phyloP scores from a whole-genome alignment of 257 asterid species.

The Cinchona pubescens region DNA sequence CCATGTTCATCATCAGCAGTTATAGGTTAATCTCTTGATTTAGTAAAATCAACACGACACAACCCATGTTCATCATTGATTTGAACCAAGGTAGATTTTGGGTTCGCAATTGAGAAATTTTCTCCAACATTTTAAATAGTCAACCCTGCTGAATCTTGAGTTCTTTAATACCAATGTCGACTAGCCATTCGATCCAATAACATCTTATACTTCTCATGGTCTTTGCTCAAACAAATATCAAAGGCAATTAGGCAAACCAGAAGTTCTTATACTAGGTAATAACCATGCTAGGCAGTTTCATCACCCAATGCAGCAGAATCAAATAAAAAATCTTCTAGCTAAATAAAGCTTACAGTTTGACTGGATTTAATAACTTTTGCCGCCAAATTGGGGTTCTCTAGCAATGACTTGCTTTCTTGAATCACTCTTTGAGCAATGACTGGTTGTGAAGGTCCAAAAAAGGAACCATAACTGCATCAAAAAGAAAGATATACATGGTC shows the following conservation, averaged over 20 bases:
- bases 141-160: not conserved
- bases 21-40: not conserved
- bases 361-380: conserved; percentile 47
- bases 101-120: not conserved
- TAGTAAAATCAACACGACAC: not conserved
- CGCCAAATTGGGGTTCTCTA: conserved; percentile 79
- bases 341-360: conserved; percentile 33
- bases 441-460: conserved; percentile 96
- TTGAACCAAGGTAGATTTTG: not conserved
- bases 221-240: not conserved
- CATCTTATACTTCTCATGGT: not conserved
- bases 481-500: conserved; percentile 8
- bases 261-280: not conserved
- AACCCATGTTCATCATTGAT: not conserved
- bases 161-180: not conserved
- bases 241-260: not conserved
- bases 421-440: conserved; percentile 90
- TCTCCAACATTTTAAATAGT: not conserved
- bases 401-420: conserved; percentile 88
- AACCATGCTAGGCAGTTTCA: not conserved
- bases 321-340: not conserved
- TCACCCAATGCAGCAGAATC: not conserved
- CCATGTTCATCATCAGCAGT: not conserved
- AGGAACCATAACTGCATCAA: conserved; percentile 78
- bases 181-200: not conserved